Base-by-base conservation (phyloP, 163 green algal genomes). In the Smithsoniella earleae region DNA sequence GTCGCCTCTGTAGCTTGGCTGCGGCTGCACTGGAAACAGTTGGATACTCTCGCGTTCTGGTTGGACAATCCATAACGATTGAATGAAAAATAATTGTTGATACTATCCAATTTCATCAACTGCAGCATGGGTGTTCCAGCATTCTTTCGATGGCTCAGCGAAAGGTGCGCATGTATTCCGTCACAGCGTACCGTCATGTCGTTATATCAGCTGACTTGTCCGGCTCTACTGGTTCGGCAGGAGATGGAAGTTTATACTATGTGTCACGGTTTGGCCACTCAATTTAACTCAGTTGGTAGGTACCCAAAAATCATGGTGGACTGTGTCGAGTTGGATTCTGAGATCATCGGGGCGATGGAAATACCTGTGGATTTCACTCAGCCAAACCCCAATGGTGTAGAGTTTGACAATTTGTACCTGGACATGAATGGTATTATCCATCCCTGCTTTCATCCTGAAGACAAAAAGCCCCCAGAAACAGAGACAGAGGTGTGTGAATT, bases 71-170 rank as follows among this genome's bases (percentile, higher is more conserved):
- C n/a, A n/a, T n/a, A n/a, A n/a, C n/a, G n/a, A n/a, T n/a, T n/a
- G n/a, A n/a, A n/a, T n/a, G n/a, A n/a, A n/a, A n/a, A n/a, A n/a
- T n/a, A n/a, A n/a, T n/a, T n/a, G n/a, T n/a, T n/a, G n/a, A n/a
- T n/a, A n/a, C n/a, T n/a, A n/a, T n/a, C n/a, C n/a, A n/a, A n/a
- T n/a, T n/a, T n/a, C n/a, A n/a, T n/a, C n/a, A n/a, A n/a, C n/a
- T n/a, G n/a, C n/a, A n/a, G n/a, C 43, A 98, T 98, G 94, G 94
- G 94, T 62, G 94, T 99, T 33, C 94, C 94, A 37, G 86, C 91
- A 18, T 99, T 98, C 74, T 99, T 97, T 75, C 72, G 92, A 49
- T 99, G 94, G 94, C 83, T 99, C 3, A 94, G 84, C 72, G 83
- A 94, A 40, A 95, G 89, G 88, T 92, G 31, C 3, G 49, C n/a